phyloP scores from a whole-genome alignment of 441 rosid genomes.

The Populus hybrid region DNA sequence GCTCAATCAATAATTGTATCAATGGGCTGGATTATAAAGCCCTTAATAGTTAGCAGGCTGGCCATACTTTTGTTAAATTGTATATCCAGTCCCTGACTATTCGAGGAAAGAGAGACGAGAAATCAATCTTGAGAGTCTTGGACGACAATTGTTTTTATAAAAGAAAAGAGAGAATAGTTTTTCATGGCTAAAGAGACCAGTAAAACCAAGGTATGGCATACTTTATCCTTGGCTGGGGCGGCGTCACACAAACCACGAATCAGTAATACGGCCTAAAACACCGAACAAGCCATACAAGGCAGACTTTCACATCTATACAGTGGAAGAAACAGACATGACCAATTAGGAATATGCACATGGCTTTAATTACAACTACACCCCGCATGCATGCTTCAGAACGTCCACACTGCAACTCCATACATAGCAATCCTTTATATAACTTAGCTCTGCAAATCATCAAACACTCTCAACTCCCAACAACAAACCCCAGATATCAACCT shows the following conservation, averaged over 20 bases:
- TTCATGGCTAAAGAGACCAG: not conserved
- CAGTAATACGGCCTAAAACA: not conserved
- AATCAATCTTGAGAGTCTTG: not conserved
- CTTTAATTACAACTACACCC: not conserved
- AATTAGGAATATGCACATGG: not conserved
- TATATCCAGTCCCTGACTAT: not conserved
- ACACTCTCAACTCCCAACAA: not conserved
- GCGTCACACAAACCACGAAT: not conserved
- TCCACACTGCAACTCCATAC: not conserved
- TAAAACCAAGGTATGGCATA: not conserved
- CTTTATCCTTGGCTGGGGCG: not conserved
- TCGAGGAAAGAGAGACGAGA: not conserved
- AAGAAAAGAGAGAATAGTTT: no score
- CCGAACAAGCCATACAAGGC: not conserved
- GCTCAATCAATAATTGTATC: not conserved
- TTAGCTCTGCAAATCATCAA: not conserved
- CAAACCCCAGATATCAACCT: not conserved
- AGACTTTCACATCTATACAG: not conserved
- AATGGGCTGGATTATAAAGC: not conserved
- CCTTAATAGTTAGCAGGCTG: not conserved
- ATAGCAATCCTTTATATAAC: not conserved
- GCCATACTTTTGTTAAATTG: not conserved
- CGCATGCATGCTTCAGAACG: not conserved
- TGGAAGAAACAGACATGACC: not conserved
- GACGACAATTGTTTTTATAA: not conserved